These are phyloP conservation scores for Plenodomus biglobosus DNA, from an alignment of 2,329 filamentous ascomycete genomes.

Conservation along the genomic window DNA sequence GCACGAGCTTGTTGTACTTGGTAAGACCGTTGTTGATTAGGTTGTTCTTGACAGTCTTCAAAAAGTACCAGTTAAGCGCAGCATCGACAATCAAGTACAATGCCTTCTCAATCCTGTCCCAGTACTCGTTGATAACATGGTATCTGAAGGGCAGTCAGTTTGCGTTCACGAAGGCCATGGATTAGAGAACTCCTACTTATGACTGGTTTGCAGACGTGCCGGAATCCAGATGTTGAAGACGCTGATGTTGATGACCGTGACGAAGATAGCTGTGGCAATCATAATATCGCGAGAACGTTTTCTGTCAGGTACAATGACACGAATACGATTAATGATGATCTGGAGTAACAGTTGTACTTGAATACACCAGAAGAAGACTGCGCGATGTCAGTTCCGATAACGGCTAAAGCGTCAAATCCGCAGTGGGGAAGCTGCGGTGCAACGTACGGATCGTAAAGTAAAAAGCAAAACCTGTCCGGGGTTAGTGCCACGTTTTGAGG, in stretches of 20 bases:
- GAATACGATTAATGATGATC: conserved; percentile 47
- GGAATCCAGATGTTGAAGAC: conserved; percentile 48
- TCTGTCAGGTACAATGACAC: conserved; percentile 40
- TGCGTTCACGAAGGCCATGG: neutral
- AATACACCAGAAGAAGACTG: conserved; percentile 44
- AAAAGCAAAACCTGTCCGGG: conserved; percentile 33
- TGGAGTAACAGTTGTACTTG: conserved; percentile 45
- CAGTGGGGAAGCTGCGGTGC: neutral
- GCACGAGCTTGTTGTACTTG: conserved; percentile 55
- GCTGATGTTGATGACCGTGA: conserved; percentile 43
- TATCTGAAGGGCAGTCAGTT: conserved; percentile 19
- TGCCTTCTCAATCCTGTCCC: conserved; percentile 45
- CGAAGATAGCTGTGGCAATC: conserved; percentile 40
- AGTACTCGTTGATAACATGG: conserved; percentile 41
- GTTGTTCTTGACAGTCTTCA: conserved; percentile 50
- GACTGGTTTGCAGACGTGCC: conserved; percentile 38
- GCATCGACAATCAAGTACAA: conserved; percentile 44
- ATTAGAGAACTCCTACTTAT: conserved; percentile 15
- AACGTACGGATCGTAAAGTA: conserved; percentile 36
- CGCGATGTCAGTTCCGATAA: conserved; percentile 1
- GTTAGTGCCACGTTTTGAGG: conserved; percentile 1
- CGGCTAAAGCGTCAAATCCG: neutral
- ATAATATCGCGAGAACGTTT: conserved; percentile 37
- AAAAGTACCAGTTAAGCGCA: conserved; percentile 44
- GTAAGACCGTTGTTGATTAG: conserved; percentile 53